A percentile compares a stretch with the other conserved stretches of the same genome.
Conservation (phyloP, 148 eudicot genomes). For the Rhododendron vialii region DNA sequence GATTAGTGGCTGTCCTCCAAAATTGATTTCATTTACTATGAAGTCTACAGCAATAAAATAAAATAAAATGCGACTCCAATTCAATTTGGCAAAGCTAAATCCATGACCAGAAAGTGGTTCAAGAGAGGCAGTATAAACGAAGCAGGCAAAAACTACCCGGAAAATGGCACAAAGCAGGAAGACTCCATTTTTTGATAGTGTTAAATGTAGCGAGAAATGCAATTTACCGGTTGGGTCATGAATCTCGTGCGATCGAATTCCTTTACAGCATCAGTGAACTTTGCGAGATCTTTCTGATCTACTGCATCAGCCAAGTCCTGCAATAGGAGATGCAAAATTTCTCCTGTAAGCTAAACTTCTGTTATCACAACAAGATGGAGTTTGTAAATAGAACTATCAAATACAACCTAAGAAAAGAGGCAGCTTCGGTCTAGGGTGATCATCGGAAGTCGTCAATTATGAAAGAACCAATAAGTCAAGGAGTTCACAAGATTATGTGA, state of each 20-base stretch:
- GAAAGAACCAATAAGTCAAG: not conserved
- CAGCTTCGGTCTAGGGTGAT: not conserved
- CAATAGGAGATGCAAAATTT: not conserved
- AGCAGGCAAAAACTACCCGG: too few relatives aligned
- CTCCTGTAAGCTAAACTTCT: not conserved
- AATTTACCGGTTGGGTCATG: constrained; percentile 39
- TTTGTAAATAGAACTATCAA: not conserved
- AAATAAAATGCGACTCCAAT: too few relatives aligned
- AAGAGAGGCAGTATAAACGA: too few relatives aligned
- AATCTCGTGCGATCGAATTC: constrained; percentile 29
- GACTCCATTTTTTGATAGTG: too few relatives aligned
- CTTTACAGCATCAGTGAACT: constrained; percentile 41
- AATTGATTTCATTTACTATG: too few relatives aligned
- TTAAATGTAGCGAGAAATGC: not conserved
- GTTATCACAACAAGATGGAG: not conserved
- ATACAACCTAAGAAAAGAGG: not conserved
- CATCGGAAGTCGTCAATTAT: not conserved
- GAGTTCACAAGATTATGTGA: not conserved
- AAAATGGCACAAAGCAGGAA: too few relatives aligned
- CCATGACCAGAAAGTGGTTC: too few relatives aligned
- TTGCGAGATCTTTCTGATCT: constrained; percentile 48
- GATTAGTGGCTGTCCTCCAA: too few relatives aligned
- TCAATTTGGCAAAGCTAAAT: too few relatives aligned
- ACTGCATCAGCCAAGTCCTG: constrained; percentile 57
- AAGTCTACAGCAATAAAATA: too few relatives aligned